Base-by-base conservation (phyloP, 2,329 filamentous ascomycete genomes). In the Aureobasidium sp. region DNA sequence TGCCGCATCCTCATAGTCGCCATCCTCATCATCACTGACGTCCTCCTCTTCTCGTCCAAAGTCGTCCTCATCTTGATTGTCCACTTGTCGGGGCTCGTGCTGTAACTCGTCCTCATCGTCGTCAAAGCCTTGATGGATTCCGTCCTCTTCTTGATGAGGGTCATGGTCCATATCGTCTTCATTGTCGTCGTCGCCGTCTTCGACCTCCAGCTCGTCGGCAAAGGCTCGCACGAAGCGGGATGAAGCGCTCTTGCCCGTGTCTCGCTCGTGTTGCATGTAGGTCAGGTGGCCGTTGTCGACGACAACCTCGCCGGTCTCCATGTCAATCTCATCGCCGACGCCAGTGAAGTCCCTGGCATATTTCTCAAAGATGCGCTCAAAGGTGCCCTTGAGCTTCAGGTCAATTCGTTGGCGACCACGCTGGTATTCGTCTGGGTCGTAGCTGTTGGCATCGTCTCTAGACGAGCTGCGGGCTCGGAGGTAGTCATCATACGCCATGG, bases 291-390 rank as follows among this genome's bases (percentile, higher is more conserved):
- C 93, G 78, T 96, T 94, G 74, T 97, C 83, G 62, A 97, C 86
- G n/a, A 96, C 81, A 51, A 97, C 86, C 63, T 89, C 80, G 60
- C 90, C 91, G 0, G 89, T 93, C 55, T 81, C 79, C 62, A 96
- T 79, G 73, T 97, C 90, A 69, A 97, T 91, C 76, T 96, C 91
- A 73, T 97, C 93, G 60, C 88, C 91, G 56, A 93, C 81, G 5
- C 87, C 88, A 1, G 86, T 85, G 70, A 96, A 96, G 72, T 97
- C 89, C 66, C 82, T 86, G 59, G 82, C 86, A 72, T 96, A 97
- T 73, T 96, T 97, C 64, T 88, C 84, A 71, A 96, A 96, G 61
- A 97, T 96, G 62, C 84, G 79, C 71, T 96, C 91, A 72, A 96
- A 94, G 5, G 86, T 86, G n/a, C 85, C 87, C 72, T 94, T 93